Conservation (phyloP, 1,284 basidiomycete genomes). For the Papiliotrema nemorosa region DNA sequence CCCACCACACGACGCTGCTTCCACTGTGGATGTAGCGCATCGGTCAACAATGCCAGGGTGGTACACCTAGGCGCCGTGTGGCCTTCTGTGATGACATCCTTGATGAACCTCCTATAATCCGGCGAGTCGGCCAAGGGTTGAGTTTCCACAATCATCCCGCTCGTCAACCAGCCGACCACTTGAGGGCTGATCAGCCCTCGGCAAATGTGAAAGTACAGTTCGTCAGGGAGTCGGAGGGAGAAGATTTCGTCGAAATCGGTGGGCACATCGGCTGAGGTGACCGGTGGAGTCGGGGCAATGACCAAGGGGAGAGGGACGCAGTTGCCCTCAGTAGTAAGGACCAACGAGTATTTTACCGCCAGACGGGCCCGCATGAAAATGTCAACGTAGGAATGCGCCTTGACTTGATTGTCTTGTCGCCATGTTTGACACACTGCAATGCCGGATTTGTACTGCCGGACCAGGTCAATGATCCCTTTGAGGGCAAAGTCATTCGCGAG, state of each 20-base stretch:
- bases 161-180: constrained; percentile 85
- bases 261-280: constrained; percentile 82
- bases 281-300: constrained; percentile 51
- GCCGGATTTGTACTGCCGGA: constrained; percentile 84
- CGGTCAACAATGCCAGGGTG: constrained; percentile 76
- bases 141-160: constrained; percentile 72
- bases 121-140: constrained; percentile 91
- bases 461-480: constrained; percentile 80
- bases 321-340: constrained; percentile 83
- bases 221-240: constrained; percentile 89
- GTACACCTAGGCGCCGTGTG: constrained; percentile 88
- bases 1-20: constrained; percentile 62
- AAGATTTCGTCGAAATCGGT: constrained; percentile 92
- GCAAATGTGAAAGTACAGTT: constrained; percentile 93
- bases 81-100: constrained; percentile 90
- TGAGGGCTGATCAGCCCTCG: constrained; percentile 83
- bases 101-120: constrained; percentile 91
- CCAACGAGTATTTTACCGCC: constrained; percentile 89
- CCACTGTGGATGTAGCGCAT: constrained; percentile 71
- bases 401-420: constrained; percentile 55
- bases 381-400: constrained; percentile 61
- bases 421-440: constrained; percentile 73
- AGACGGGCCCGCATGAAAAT: constrained; percentile 84
- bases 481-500: constrained; percentile 66
- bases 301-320: constrained; percentile 85